Evolutionary conservation across 2,329 filamentous ascomycete species (phyloP), one percentile per base, ranked within the genome.

Genomic region (Hypoxylon sp.): DNA sequence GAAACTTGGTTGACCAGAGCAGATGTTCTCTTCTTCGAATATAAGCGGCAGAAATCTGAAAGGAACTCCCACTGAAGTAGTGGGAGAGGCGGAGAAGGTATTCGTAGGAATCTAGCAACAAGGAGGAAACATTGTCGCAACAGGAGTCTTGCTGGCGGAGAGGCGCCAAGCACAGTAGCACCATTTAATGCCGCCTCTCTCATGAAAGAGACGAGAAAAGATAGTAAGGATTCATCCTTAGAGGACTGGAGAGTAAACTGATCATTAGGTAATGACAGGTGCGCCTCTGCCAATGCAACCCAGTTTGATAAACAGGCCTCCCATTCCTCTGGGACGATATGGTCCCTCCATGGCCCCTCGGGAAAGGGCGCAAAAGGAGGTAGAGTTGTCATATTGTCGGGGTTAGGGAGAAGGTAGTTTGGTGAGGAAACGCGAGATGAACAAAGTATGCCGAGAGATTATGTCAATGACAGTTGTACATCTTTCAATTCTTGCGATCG

Each of bases 361-460:
- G 94, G 95, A 74, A 96, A 94, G 19, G 92, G 88, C 63, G 92
- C 94, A 80, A 98, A 86, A 35, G 90, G 86, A 46, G 94, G 94
- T 53, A 94, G 81, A 59, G 81, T 77, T 74, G 80, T 74, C 82
- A 85, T 85, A 54, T 53, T 71, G 33, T 54, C 17, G 17, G 39
- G 39, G 26, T 31, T 39, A 8, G 3, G 35, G 14, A 46, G 5
- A 39, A 17, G 42, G 39, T 59, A 10, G 58, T 51, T 42, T 22
- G 22, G 11, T 22, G 17, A 24, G 14, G 46, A 53, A 50, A 35
- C 46, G 14, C n/a, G 22, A 54, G 31, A 22, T 29, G 44, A 48
- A 59, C 19, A 14, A 33, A 29, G 10, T 13, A 11, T 24, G 9
- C 42, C 29, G 31, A 19, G 46, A 33, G n/a, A 5, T 22, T 17